These are phyloP conservation scores for Chalara sp. DNA, from an alignment of 2,329 filamentous ascomycete species.

Conservation along the genomic window DNA sequence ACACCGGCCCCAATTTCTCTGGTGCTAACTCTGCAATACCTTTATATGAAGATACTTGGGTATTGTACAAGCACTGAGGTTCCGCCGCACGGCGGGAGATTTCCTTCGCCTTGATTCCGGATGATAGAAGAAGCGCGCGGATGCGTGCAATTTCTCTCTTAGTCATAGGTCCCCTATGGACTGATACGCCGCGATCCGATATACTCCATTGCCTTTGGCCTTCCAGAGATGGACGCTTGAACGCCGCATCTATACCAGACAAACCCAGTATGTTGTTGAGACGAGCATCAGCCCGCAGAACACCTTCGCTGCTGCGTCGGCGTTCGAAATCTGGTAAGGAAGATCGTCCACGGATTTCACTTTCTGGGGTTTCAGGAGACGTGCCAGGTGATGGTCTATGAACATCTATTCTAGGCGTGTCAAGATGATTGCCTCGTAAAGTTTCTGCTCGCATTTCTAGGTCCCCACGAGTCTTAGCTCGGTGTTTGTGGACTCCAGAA, in stretches of 20 bases:
- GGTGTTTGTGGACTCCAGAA: not conserved
- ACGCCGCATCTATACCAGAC: conserved; percentile 29
- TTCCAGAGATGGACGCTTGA: conserved; percentile 15
- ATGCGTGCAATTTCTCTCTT: conserved; percentile 76
- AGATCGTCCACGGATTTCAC: conserved; percentile 14
- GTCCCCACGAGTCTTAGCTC: conserved; percentile 30
- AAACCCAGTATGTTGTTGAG: conserved; percentile 31
- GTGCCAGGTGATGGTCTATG: conserved; percentile 28
- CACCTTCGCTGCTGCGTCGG: conserved; percentile 14
- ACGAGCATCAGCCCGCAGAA: conserved; percentile 21
- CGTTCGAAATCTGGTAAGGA: conserved; percentile 23
- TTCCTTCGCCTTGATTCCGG: conserved; percentile 84
- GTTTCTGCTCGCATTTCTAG: conserved; percentile 31
- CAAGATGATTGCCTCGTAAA: conserved; percentile 36
- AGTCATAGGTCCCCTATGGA: conserved; percentile 40
- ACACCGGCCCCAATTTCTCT: conserved; percentile 10
- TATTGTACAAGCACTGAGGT: conserved; percentile 15
- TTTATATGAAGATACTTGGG: conserved; percentile 11
- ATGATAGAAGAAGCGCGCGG: conserved; percentile 68
- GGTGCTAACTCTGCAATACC: conserved; percentile 19
- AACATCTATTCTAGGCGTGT: conserved; percentile 42
- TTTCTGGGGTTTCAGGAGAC: conserved; percentile 12
- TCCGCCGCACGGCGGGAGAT: conserved; percentile 56
- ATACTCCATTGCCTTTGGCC: conserved; percentile 43
- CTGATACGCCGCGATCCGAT: conserved; percentile 34